Evolutionary conservation across 768 basidiomycete genomes (phyloP).

Genomic region (Termitomyces sp.): DNA sequence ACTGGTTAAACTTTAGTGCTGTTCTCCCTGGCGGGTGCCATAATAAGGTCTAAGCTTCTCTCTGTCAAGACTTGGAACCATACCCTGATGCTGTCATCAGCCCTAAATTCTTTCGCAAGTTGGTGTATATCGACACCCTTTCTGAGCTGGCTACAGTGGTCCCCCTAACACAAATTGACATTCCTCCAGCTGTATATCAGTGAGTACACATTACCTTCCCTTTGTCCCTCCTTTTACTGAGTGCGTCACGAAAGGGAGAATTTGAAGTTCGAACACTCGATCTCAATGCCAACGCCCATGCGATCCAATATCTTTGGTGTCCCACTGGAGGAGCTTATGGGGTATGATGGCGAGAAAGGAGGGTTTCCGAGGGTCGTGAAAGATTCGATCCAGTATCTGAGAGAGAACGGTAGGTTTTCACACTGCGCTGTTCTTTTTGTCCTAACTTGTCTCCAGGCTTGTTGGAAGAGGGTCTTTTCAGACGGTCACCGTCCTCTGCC

Average conservation of each 20-base stretch:
- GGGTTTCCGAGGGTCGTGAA: conserved; percentile 78
- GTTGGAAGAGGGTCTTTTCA: conserved; percentile 76
- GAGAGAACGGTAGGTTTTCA: conserved; percentile 45
- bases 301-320: conserved; percentile 74
- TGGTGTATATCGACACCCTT: conserved; percentile 71
- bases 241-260: conserved; percentile 59
- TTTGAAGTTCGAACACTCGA: conserved; percentile 65
- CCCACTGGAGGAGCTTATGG: conserved; percentile 81
- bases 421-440: conserved; percentile 12
- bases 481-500: conserved; percentile 72
- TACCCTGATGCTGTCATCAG: conserved; percentile 31
- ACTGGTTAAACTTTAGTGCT: conserved; percentile 53
- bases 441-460: conserved; percentile 36
- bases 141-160: conserved; percentile 75
- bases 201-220: conserved; percentile 31
- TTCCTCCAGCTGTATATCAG: conserved; percentile 81
- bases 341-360: conserved; percentile 76
- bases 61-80: neutral
- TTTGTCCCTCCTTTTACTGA: neutral
- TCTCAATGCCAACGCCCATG: conserved; percentile 58
- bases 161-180: conserved; percentile 85
- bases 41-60: conserved; percentile 65
- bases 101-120: conserved; percentile 88
- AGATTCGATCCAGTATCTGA: conserved; percentile 70
- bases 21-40: conserved; percentile 83